Base-by-base conservation (phyloP, 179 eudicot genomes). In the Spinacia oleracea region DNA sequence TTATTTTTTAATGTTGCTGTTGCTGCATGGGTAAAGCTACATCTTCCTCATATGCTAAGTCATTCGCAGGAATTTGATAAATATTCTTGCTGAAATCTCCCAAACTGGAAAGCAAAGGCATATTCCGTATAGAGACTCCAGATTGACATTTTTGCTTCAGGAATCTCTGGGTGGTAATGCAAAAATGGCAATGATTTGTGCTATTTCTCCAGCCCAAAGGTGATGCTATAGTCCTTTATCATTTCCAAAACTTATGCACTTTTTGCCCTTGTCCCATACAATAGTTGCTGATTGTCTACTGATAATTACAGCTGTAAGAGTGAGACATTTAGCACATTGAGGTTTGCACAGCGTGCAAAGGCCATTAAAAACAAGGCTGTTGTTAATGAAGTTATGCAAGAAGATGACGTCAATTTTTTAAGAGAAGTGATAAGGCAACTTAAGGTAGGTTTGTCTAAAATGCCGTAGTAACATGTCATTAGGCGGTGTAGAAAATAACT, bases 91-190 rank as follows among this genome's bases (percentile, higher is more conserved):
- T 6, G 99, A 96, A 88, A 88, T 94, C 87, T 96, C 99, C 38
- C 98, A 96, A 83, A 89, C 97, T 63, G 99, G 99, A 89, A 96
- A 96, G 79, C 94, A 90, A 40, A 89, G 95, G 82, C 98, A 93
- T 81, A 92, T 96, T 55, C 99, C 99, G 14, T 96, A 96, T 79
- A 87, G 99, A 86, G 98, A 96, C 84, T 96, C 99, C 62, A 89
- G 90, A 86, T 85, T 96, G 89, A 96, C 99, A 59, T 96, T 96
- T 81, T 87, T 96, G 85, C 83, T 96, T 74, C 99, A 96, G 88
- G 99, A 96, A 79, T 96, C 99, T 80, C 98, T 96, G 9, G 99
- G 99, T 53, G 99, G 99, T 72, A 96, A 96, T 85, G 99, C 99
- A 67, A 96, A 96, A 88, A 78, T 96, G 83, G 99, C 98, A 64